Evolutionary conservation across 106 monocot genomes (phyloP), one percentile per base, ranked within the genome.

Genomic region (Apostasia ramifera): DNA sequence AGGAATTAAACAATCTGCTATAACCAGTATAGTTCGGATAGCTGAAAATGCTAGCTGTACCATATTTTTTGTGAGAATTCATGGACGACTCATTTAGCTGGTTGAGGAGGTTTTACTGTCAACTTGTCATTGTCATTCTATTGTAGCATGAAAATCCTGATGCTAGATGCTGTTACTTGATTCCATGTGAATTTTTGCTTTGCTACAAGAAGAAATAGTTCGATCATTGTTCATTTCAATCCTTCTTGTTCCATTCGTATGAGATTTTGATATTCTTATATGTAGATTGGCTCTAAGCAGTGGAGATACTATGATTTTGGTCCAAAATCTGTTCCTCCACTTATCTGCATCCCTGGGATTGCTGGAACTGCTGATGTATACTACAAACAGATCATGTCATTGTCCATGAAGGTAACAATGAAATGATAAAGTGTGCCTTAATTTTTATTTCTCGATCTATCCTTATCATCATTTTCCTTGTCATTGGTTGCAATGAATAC

Each of bases 251-350:
- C 47, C 11, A 2, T 44, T 47, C 3, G 14, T 26, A 47, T 65
- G 26, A 48, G 46, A 44, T 43, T 47, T 26, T 65, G 48, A 65
- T 8, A 2, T 45, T 47, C 65, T 47, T 48, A 5, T 44, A 15
- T 80, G 66, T 74, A 97, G 92, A 90, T 97, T 76, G 97, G 89
- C 57, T 48, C 70, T 43, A 92, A 89, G 73, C 84, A 77, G 52
- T 97, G 97, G 97, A 84, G 92, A 55, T 97, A 97, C 70, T 97
- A 92, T 79, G 97, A 97, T 73, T 97, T 87, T 79, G 92, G 97
- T 45, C 97, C 97, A 43, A 97, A 92, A 63, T n/a, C 57, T 40
- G 89, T 92, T 64, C 84, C 89, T 48, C 92, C 97, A 0, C 87
- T 97, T 52, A 64, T 97, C 63, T 97, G 97, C 64, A 78, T 97